Percentiles rank a stretch among this genome's conserved stretches.
Conservation (phyloP, 495 filamentous ascomycete genomes). For the Neurospora sp. region DNA sequence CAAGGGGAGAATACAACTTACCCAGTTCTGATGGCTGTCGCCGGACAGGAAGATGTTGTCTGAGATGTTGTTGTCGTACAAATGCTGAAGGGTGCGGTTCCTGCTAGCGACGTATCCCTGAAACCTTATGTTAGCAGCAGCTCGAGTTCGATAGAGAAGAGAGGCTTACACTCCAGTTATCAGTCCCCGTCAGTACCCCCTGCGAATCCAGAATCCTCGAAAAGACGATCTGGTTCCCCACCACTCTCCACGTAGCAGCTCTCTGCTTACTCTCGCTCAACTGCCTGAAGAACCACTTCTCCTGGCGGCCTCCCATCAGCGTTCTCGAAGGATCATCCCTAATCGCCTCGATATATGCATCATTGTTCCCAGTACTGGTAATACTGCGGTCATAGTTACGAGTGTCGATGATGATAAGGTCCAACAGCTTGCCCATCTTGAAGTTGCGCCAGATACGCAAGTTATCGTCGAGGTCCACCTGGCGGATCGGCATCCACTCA, state of each 20-base stretch:
- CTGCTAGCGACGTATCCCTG: conserved; percentile 51
- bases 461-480: conserved; percentile 57
- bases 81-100: conserved; percentile 47
- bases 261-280: conserved; percentile 41
- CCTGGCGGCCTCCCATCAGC: conserved; percentile 53
- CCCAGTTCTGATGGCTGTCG: conserved; percentile 52
- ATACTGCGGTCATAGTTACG: conserved; percentile 51
- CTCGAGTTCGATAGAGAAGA: not conserved
- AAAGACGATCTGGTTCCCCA: conserved; percentile 56
- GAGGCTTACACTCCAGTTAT: conserved; percentile 6
- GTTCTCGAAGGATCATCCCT: conserved; percentile 47
- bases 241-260: conserved; percentile 49
- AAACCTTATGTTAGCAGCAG: conserved; percentile 2
- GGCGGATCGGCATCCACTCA: conserved; percentile 46
- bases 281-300: conserved; percentile 53
- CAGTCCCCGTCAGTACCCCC: conserved; percentile 31
- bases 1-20: conserved; percentile 4
- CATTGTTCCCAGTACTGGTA: conserved; percentile 42
- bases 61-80: conserved; percentile 47
- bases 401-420: conserved; percentile 57
- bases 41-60: conserved; percentile 56
- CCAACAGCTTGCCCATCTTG: conserved; percentile 48
- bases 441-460: conserved; percentile 57
- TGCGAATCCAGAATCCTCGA: conserved; percentile 27
- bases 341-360: conserved; percentile 44